Evolutionary conservation across 1,284 basidiomycete genomes (phyloP).

Genomic region (Vanrija humicola): DNA sequence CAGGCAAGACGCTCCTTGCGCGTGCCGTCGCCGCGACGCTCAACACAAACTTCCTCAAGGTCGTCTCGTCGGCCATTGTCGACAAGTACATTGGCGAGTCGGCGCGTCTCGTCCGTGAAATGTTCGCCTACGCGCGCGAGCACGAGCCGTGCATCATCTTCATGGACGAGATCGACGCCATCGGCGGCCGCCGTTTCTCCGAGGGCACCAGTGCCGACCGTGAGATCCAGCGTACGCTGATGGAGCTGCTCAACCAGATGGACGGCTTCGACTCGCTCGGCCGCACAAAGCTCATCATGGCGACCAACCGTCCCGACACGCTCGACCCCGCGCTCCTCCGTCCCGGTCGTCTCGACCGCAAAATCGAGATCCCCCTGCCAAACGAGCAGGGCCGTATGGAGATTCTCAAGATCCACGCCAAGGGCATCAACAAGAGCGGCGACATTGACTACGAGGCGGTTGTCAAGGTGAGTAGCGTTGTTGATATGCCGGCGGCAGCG

Average conservation of each 20-base stretch:
- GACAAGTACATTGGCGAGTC: conserved; percentile 99
- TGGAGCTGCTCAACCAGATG: conserved; percentile 99
- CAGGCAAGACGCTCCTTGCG: conserved; percentile 93
- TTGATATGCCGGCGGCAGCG: no score
- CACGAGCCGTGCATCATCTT: conserved; percentile 84
- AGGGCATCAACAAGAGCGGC: conserved; percentile 88
- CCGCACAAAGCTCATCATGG: conserved; percentile 97
- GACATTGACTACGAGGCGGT: conserved; percentile 96
- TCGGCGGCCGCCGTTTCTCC: conserved; percentile 92
- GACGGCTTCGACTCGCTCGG: conserved; percentile 98
- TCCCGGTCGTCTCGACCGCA: conserved; percentile 92
- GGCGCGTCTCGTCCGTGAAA: conserved; percentile 89
- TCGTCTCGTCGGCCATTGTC: conserved; percentile 98
- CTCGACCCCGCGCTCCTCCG: conserved; percentile 95
- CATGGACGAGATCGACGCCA: conserved; percentile 89
- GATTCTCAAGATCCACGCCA: conserved; percentile 96
- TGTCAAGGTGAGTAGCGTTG: conserved; percentile 60
- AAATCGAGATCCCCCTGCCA: conserved; percentile 96
- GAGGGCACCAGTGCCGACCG: conserved; percentile 98
- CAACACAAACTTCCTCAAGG: conserved; percentile 96
- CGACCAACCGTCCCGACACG: conserved; percentile 93
- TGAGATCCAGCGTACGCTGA: conserved; percentile 96
- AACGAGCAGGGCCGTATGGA: conserved; percentile 93
- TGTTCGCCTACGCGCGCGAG: conserved; percentile 97
- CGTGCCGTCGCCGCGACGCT: conserved; percentile 94